Conservation (phyloP, 1,284 basidiomycete genomes). For the Sanghuangporus baumii region DNA sequence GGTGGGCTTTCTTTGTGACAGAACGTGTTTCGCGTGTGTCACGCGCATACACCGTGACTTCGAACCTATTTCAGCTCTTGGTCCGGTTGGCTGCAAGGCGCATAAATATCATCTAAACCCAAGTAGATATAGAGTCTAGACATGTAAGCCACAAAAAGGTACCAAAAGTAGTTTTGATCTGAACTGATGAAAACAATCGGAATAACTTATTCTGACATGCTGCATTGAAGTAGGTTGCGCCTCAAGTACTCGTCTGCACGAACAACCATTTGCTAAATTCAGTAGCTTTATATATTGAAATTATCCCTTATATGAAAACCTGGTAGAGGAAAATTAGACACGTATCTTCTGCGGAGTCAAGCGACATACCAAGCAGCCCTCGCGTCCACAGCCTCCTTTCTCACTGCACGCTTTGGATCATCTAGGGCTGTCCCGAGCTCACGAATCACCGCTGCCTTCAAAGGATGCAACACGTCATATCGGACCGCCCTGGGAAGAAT, state of each 20-base stretch:
- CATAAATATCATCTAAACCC: no score
- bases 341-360: neutral
- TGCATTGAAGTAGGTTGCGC: no score
- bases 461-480: slow-evolving; percentile 74
- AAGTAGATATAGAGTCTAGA: no score
- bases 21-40: no score
- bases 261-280: neutral
- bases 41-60: no score
- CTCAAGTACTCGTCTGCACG: neutral
- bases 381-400: slow-evolving; percentile 84
- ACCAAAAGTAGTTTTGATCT: no score
- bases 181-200: no score
- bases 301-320: slow-evolving; percentile 16
- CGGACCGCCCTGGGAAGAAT: slow-evolving; percentile 70
- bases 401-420: slow-evolving; percentile 76
- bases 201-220: no score
- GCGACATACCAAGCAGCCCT: slow-evolving; percentile 36
- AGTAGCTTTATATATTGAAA: neutral
- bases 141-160: no score
- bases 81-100: no score
- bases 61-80: no score
- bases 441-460: slow-evolving; percentile 67
- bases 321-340: neutral
- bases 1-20: no score
- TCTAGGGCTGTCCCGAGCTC: slow-evolving; percentile 74